Evolutionary conservation across 495 filamentous ascomycete species (phyloP).

Genomic region (Talaromyces wortmannii): DNA sequence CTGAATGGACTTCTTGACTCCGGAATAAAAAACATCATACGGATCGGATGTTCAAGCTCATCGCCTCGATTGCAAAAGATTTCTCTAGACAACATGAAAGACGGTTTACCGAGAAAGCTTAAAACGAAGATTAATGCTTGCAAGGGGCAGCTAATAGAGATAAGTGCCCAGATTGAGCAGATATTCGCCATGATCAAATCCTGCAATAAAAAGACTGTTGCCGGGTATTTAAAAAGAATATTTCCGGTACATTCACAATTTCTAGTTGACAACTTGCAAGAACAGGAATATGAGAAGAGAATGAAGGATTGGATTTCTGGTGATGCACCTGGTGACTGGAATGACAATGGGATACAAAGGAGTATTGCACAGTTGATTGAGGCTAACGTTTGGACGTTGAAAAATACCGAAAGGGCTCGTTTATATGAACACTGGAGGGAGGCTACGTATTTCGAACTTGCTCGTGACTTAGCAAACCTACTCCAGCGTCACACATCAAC

Average conservation of each 20-base stretch:
- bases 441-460: conserved; percentile 32
- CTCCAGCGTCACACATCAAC: conserved; percentile 22
- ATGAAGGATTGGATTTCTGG: not conserved
- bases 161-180: not conserved
- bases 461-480: conserved; percentile 19
- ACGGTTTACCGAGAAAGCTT: not conserved
- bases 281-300: not conserved
- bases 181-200: not conserved
- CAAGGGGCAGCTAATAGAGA: not conserved
- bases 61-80: conserved; percentile 13
- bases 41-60: conserved; percentile 51
- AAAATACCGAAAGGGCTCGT: conserved; percentile 11
- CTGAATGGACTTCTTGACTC: conserved; percentile 53
- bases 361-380: conserved; percentile 5
- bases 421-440: conserved; percentile 4
- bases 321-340: conserved; percentile 1
- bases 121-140: not conserved
- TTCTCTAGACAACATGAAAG: conserved; percentile 6
- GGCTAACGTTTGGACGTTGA: conserved; percentile 8
- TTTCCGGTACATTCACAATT: not conserved
- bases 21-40: conserved; percentile 49
- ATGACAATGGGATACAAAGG: not conserved
- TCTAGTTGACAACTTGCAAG: not conserved
- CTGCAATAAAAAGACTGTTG: not conserved
- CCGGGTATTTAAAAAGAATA: not conserved